These are phyloP conservation scores for Cordyceps fumosorosea DNA, from an alignment of 2,329 filamentous ascomycete species.

Conservation along the genomic window DNA sequence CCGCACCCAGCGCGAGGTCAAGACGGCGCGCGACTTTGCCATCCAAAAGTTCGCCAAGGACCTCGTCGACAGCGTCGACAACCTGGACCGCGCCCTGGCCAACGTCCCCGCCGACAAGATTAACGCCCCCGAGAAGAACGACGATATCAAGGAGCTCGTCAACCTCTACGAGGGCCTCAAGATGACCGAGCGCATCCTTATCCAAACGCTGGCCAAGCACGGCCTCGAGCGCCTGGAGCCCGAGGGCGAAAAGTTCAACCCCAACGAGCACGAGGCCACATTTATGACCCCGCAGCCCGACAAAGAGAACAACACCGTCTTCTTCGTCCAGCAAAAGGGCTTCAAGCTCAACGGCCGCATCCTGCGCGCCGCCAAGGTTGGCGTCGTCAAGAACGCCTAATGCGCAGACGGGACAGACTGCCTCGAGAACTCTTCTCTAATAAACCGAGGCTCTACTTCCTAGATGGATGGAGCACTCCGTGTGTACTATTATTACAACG, in stretches of 20 bases:
- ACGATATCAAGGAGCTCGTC: slow-evolving; percentile 62
- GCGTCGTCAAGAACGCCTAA: slow-evolving; percentile 78
- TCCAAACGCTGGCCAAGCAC: slow-evolving; percentile 87
- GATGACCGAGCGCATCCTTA: slow-evolving; percentile 89
- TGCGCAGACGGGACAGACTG: slow-evolving; percentile 10
- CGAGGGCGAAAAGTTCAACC: slow-evolving; percentile 81
- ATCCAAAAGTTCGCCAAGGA: slow-evolving; percentile 95
- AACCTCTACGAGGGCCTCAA: slow-evolving; percentile 83
- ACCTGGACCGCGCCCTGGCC: slow-evolving; percentile 84
- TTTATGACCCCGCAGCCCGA: slow-evolving; percentile 85
- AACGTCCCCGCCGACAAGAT: slow-evolving; percentile 74
- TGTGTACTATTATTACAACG: slow-evolving; percentile 30
- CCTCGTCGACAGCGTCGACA: slow-evolving; percentile 91
- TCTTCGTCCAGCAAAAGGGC: slow-evolving; percentile 91
- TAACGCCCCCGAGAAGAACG: slow-evolving; percentile 40
- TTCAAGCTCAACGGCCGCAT: slow-evolving; percentile 89
- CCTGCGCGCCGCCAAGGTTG: slow-evolving; percentile 88
- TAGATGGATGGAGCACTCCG: slow-evolving; percentile 14
- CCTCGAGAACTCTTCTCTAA: not conserved
- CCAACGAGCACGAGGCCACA: slow-evolving; percentile 92
- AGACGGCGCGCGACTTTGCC: slow-evolving; percentile 81
- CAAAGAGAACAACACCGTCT: slow-evolving; percentile 86
- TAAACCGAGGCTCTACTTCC: not conserved
- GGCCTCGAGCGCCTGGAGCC: slow-evolving; percentile 87
- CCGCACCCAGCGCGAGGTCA: slow-evolving; percentile 84